Evolutionary conservation across 2,329 filamentous ascomycete species (phyloP), one percentile per base, ranked within the genome.

Genomic region (Neocucurbitaria cava): DNA sequence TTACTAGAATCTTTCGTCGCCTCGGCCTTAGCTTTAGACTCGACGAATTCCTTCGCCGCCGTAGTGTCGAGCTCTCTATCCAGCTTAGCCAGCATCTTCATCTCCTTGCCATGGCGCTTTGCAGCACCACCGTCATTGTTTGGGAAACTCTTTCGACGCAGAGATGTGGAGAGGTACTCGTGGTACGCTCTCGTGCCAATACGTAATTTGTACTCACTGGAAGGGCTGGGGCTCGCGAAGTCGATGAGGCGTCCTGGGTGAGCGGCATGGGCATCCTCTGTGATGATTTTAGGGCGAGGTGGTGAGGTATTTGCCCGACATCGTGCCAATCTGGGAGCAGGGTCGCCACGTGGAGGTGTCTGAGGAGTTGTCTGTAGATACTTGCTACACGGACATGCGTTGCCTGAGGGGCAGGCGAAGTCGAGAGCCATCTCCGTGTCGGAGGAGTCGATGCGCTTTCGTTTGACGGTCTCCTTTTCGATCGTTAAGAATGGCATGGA

Each of bases 181-280:
- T 57, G 50, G 28, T 54, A 54, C 35, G 44, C 41, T 20, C 49
- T 38, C 26, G 30, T 49, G n/a, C 41, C 46, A 3, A 40, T 20
- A 10, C 47, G 54, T 18, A 56, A 33, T 23, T 51, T 47, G 40
- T 40, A 33, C 7, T 58, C 51, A 17, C 33, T 49, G n/a, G 18
- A 45, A 2, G 52, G 39, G 20, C 35, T 40, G 1, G 40, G 36
- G 47, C 35, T 41, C 15, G 33, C 13, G 45, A 59, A 59, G 48
- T 61, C 52, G 33, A 61, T 52, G 11, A 46, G 58, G 21, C 46
- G 53, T 21, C 56, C 58, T 8, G 58, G 58, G 20, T 61, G 58
- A 7, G 49, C 49, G 30, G 59, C 56, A 23, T 61, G 58, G 9
- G 49, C 49, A 30, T 61, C 56, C 28, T 36, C 38, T 2, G 38